Evolutionary conservation across 305 asterid species (phyloP).

Genomic region (Rubia balearica): DNA sequence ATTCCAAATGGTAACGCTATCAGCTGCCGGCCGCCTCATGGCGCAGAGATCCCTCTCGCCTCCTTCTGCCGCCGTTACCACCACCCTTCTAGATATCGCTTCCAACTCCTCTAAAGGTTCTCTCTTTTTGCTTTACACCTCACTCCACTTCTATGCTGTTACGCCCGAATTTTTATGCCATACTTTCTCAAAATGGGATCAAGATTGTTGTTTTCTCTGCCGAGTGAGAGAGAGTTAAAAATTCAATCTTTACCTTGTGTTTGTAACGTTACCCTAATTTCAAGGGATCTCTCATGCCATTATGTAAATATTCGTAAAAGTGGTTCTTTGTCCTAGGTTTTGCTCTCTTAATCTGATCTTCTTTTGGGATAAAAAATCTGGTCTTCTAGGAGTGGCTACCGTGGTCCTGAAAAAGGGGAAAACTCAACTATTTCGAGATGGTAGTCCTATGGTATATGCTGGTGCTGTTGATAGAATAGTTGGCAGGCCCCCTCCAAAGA

Average conservation of each 20-base stretch:
- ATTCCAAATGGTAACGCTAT: conserved; percentile 4
- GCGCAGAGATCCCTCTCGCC: conserved; percentile 40
- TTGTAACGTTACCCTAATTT: not conserved
- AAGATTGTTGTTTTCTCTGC: not conserved
- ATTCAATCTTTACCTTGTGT: not conserved
- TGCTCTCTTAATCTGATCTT: not conserved
- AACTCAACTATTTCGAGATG: conserved; percentile 76
- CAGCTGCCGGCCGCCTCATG: conserved; percentile 31
- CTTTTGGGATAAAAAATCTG: not conserved
- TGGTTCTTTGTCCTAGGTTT: not conserved
- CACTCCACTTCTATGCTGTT: not conserved
- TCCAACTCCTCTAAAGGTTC: conserved; percentile 55
- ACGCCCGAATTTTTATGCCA: not conserved
- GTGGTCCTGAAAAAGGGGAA: conserved; percentile 91
- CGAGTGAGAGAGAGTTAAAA: not conserved
- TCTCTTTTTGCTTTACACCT: not conserved
- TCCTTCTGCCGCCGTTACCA: conserved; percentile 21
- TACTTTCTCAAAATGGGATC: not conserved
- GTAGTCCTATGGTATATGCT: conserved; percentile 94
- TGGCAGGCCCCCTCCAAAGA: conserved; percentile 81
- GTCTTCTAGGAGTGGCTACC: conserved; percentile 59
- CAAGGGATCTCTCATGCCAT: not conserved
- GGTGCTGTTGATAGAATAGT: conserved; percentile 92
- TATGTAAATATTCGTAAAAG: not conserved
- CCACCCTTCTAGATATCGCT: conserved; percentile 58